Conservation (phyloP, 1,139 yeast genomes). For the Saccharomycopsis phalli region DNA sequence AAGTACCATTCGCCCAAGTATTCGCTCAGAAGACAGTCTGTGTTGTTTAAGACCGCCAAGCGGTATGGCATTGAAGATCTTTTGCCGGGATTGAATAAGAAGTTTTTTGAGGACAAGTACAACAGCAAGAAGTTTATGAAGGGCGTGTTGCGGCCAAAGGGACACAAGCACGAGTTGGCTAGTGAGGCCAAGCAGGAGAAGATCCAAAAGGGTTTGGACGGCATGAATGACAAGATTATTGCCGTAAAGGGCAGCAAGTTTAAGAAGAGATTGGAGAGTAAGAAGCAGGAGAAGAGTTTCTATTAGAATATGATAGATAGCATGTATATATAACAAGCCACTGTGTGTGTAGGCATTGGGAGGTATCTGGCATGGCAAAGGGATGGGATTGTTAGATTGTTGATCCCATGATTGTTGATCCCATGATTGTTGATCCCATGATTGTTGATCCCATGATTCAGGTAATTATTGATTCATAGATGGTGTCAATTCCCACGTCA, state of each 20-base stretch:
- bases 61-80: slow-evolving; percentile 72
- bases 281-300: slow-evolving; percentile 43
- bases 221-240: slow-evolving; percentile 65
- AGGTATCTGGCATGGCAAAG: no score
- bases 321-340: not conserved
- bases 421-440: no score
- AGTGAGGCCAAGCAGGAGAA: slow-evolving; percentile 51
- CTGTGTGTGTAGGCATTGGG: no score
- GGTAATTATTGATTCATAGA: no score
- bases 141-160: slow-evolving; percentile 74
- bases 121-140: slow-evolving; percentile 60
- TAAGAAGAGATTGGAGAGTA: slow-evolving; percentile 47
- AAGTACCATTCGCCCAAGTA: slow-evolving; percentile 70
- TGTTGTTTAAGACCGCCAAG: slow-evolving; percentile 73
- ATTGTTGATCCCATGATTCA: no score
- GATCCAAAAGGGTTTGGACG: slow-evolving; percentile 57
- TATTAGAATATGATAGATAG: slow-evolving; percentile 23
- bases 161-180: slow-evolving; percentile 71
- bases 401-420: no score
- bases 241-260: slow-evolving; percentile 56
- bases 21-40: slow-evolving; percentile 80
- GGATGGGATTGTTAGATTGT: no score
- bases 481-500: no score
- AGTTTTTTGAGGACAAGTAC: slow-evolving; percentile 75
- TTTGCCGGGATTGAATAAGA: slow-evolving; percentile 64